A percentile compares a stretch with the other conserved stretches of the same genome.
These are phyloP conservation scores for Penicillium palitans DNA, from an alignment of 2,329 filamentous ascomycete species.

Conservation along the genomic window DNA sequence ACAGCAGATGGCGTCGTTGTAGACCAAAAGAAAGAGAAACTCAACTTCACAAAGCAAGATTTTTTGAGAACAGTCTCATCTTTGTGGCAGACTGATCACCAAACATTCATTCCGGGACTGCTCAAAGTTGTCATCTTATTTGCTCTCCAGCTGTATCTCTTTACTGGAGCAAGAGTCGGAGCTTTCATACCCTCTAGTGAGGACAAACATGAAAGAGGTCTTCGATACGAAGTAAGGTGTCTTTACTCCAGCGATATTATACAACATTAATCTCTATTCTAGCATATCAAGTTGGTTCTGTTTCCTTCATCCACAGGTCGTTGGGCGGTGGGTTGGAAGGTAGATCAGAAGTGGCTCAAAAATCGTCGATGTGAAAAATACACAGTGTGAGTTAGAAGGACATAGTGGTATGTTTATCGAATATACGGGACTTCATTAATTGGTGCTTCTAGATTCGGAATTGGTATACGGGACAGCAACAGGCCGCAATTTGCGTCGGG, in stretches of 20 bases:
- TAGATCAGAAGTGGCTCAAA: slow-evolving; percentile 3
- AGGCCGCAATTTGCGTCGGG: slow-evolving; percentile 3
- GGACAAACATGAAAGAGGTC: slow-evolving; percentile 3
- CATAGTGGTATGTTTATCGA: neutral
- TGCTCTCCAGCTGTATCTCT: slow-evolving; percentile 6
- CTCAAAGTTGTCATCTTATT: slow-evolving; percentile 2
- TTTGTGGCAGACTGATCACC: too few relatives aligned
- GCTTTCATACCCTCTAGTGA: slow-evolving; percentile 5
- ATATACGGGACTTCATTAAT: neutral
- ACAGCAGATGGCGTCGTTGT: too few relatives aligned
- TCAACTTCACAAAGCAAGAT: too few relatives aligned
- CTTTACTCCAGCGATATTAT: neutral
- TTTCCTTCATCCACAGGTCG: neutral
- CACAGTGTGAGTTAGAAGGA: neutral
- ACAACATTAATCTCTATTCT: neutral
- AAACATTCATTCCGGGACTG: slow-evolving; percentile 1
- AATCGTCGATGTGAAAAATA: slow-evolving; percentile 1
- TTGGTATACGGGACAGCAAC: slow-evolving; percentile 4
- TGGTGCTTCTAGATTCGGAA: slow-evolving; percentile 5
- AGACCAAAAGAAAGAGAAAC: too few relatives aligned
- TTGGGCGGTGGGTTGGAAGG: slow-evolving; percentile 1
- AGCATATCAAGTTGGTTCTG: slow-evolving; percentile 6
- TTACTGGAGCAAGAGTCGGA: slow-evolving; percentile 7
- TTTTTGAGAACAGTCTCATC: too few relatives aligned
- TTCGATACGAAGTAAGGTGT: slow-evolving; percentile 1